These are phyloP conservation scores for Knufia fluminis DNA, from an alignment of 2,329 filamentous ascomycete genomes.

Conservation along the genomic window DNA sequence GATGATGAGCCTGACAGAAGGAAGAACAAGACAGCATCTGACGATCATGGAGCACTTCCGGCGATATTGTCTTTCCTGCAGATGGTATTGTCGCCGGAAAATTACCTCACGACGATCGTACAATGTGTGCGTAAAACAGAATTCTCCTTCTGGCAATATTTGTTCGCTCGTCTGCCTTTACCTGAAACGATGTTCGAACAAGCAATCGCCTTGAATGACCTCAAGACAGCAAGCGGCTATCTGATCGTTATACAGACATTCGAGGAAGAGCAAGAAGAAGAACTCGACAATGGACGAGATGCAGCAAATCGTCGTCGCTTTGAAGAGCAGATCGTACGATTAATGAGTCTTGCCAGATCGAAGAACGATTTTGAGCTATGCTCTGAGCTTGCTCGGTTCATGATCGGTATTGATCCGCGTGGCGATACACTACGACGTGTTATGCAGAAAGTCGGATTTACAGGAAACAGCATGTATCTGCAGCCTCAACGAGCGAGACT, in stretches of 20 bases:
- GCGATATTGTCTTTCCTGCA: slow-evolving; percentile 53
- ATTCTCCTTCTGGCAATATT: slow-evolving; percentile 83
- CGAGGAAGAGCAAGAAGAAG: slow-evolving; percentile 40
- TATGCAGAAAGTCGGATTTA: slow-evolving; percentile 31
- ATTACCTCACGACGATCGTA: slow-evolving; percentile 90
- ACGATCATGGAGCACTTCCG: slow-evolving; percentile 31
- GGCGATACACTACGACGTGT: slow-evolving; percentile 60
- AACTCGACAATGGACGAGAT: slow-evolving; percentile 35
- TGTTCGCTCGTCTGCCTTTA: slow-evolving; percentile 84
- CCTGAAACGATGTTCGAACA: slow-evolving; percentile 90
- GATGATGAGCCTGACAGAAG: slow-evolving; percentile 77
- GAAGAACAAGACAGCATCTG: slow-evolving; percentile 20
- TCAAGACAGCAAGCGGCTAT: slow-evolving; percentile 95
- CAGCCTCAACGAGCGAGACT: slow-evolving; percentile 7
- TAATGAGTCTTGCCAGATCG: slow-evolving; percentile 70
- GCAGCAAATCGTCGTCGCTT: slow-evolving; percentile 24
- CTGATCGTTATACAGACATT: slow-evolving; percentile 86
- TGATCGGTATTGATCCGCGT: slow-evolving; percentile 82
- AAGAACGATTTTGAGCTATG: slow-evolving; percentile 93
- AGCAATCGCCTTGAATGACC: slow-evolving; percentile 68
- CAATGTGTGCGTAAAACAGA: slow-evolving; percentile 97
- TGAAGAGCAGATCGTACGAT: slow-evolving; percentile 55
- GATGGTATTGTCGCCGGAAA: slow-evolving; percentile 57
- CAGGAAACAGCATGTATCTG: slow-evolving; percentile 5
- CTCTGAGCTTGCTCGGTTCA: slow-evolving; percentile 86